Conservation (phyloP, 192 early-diverging fungal species). For the Coemansia sp. region DNA sequence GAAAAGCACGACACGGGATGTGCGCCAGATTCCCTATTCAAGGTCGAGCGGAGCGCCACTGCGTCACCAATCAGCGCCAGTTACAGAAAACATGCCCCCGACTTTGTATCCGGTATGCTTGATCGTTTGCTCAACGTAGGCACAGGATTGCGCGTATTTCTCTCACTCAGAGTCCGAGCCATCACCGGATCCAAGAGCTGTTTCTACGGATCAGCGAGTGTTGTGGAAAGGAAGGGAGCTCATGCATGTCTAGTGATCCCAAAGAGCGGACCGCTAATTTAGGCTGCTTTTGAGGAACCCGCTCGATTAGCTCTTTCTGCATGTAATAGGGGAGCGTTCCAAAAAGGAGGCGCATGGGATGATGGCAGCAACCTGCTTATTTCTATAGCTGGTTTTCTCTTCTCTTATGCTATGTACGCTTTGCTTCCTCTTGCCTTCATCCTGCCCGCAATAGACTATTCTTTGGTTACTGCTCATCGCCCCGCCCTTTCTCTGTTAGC, state of each 20-base stretch:
- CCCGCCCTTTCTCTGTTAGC: not conserved
- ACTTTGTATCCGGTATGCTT: not conserved
- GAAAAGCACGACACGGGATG: not conserved
- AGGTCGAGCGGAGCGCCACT: constrained; percentile 1
- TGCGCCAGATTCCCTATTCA: not conserved
- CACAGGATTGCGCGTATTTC: too few species aligned
- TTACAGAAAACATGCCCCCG: not conserved
- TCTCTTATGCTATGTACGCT: not conserved
- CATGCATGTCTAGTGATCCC: not conserved
- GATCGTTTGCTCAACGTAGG: too few species aligned
- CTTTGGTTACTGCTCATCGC: constrained; percentile 1
- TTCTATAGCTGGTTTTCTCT: constrained; percentile 1
- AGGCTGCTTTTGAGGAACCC: not conserved
- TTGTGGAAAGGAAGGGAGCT: not conserved
- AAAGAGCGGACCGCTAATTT: not conserved
- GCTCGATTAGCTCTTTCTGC: not conserved
- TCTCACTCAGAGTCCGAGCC: not conserved
- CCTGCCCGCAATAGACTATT: not conserved
- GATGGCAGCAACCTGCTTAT: constrained; percentile 5
- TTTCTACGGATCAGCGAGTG: not conserved
- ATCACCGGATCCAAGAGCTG: not conserved
- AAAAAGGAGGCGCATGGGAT: constrained; percentile 19
- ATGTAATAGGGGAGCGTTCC: not conserved
- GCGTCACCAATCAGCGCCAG: constrained; percentile 4
- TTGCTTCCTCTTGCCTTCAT: constrained; percentile 1